phyloP scores from a whole-genome alignment of 768 basidiomycete genomes.

The Obba rivulosa region DNA sequence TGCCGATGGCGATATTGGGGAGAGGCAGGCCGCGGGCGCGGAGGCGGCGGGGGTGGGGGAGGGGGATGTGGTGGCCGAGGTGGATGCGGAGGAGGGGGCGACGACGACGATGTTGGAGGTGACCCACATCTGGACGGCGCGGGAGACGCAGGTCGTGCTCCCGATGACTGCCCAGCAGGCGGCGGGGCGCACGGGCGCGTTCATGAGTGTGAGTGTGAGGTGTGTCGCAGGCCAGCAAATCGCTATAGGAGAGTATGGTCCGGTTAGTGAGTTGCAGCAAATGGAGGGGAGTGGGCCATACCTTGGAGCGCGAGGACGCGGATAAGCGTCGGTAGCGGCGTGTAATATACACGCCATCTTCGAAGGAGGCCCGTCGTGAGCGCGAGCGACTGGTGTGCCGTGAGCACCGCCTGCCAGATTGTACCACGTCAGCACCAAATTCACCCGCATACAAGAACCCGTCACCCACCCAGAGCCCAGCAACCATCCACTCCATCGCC shows the following conservation, averaged over 20 bases:
- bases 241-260: conserved; percentile 29
- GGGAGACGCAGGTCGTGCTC: conserved; percentile 78
- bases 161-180: conserved; percentile 88
- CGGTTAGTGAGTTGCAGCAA: background rate
- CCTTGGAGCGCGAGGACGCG: conserved; percentile 87
- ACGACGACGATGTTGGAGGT: conserved; percentile 69
- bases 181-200: conserved; percentile 67
- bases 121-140: conserved; percentile 91
- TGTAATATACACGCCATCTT: conserved; percentile 90
- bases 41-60: background rate
- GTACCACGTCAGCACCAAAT: too few relatives aligned
- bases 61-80: background rate
- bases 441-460: too few relatives aligned
- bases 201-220: conserved; percentile 71
- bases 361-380: conserved; percentile 86
- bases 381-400: conserved; percentile 83
- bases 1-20: conserved; percentile 11
- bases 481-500: too few relatives aligned
- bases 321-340: conserved; percentile 81
- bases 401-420: conserved; percentile 66
- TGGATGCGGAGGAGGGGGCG: conserved; percentile 7
- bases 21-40: background rate
- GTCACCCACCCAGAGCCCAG: too few relatives aligned
- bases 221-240: conserved; percentile 97
- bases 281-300: conserved; percentile 3